A percentile compares a stretch with the other conserved stretches of the same genome.
Evolutionary conservation across 768 basidiomycete species (phyloP).

Genomic region (Auricularia cornea): DNA sequence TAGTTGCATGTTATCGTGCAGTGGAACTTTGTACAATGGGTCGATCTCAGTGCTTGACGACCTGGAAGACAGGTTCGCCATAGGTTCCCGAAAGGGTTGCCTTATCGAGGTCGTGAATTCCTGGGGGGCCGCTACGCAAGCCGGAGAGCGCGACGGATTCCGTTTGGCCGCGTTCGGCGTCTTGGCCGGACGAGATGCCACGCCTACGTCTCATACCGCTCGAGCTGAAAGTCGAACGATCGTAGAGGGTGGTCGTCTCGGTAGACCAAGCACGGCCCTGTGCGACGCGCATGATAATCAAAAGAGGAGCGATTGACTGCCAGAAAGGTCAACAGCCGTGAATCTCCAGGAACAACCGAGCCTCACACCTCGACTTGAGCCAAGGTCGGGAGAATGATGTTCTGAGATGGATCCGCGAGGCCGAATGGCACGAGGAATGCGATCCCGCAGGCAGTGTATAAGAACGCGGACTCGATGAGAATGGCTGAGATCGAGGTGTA

Average conservation of each 20-base stretch:
- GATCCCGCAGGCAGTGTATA: constrained; percentile 20
- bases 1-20: no score
- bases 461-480: constrained; percentile 28
- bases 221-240: not conserved
- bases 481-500: constrained; percentile 24
- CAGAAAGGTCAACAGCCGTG: constrained; percentile 8
- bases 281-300: constrained; percentile 31
- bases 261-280: constrained; percentile 15
- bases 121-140: no score
- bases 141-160: no score
- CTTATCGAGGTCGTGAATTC: no score
- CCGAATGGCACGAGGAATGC: constrained; percentile 26
- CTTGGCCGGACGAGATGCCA: no score
- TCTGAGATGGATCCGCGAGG: constrained; percentile 18
- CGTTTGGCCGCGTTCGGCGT: no score
- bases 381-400: constrained; percentile 25
- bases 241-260: constrained; percentile 45
- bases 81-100: no score
- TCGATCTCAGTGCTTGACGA: no score
- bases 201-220: no score
- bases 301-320: constrained; percentile 26
- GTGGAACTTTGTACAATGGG: no score
- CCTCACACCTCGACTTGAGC: constrained; percentile 18
- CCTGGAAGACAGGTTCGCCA: no score
- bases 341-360: no score